Base-by-base conservation (phyloP, 208 protist species). In the Zelonia costaricensis region DNA sequence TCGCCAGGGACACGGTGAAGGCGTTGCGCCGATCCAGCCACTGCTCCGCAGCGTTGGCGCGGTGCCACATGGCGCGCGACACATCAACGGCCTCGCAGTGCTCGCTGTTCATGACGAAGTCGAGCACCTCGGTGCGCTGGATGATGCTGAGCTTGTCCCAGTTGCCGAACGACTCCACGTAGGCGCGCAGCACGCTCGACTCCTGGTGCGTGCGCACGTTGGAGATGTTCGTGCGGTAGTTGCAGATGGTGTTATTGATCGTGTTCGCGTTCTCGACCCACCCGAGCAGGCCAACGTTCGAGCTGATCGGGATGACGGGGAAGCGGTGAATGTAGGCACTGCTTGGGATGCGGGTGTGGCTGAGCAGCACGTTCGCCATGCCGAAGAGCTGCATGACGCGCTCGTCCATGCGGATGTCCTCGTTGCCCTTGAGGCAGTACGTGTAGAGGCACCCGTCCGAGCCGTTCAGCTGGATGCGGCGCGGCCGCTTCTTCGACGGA, bases 311-410 rank as follows among this genome's bases (percentile, higher is more conserved):
- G 48, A 99, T 99, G 31, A 99, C 98, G 27, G 96, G 78, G 78
- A 99, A 99, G 49, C 96, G 80, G 58, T 92, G 84, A 59, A 99
- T 99, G 61, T 86, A 79, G 5, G 78, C 80, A 49, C 83, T 73
- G 69, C 75, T 84, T 12, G 90, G 77, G 23, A 88, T 90, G n/a
- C 88, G 82, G 38, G 97, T 90, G 63, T 89, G 79, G n/a, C 69
- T 84, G 7, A 99, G 86, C 6, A 99, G 88, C n/a, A 97, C 98
- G 86, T 99, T 99, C 15, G 99, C 98, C 54, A 99, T 94, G 13
- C 97, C 98, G 73, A 99, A 99, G 30, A 99, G 87, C 88, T 99
- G 98, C 99, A 99, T 99, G 25, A 99, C 99, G 22, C 99, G 92
- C 87, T 99, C 99, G 77, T 99, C 99, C 96, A 99, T 98, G 28